Conservation (phyloP, 2,329 filamentous ascomycete genomes). For the Trichoderma sp. region DNA sequence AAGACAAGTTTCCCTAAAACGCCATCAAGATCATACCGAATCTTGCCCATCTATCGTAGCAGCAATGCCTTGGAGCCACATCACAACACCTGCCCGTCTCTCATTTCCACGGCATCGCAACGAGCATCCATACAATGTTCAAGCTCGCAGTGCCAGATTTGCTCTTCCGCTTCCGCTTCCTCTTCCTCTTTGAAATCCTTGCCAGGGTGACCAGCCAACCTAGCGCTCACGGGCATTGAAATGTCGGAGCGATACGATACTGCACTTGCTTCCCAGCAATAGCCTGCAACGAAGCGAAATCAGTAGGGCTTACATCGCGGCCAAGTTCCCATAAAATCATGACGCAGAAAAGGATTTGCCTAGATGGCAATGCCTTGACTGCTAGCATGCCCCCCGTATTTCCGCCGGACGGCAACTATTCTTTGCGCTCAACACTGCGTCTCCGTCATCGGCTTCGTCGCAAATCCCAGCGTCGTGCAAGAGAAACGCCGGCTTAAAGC, state of each 20-base stretch:
- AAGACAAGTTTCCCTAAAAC: not conserved
- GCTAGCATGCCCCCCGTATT: not conserved
- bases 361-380: not conserved
- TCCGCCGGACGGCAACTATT: not conserved
- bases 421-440: not conserved
- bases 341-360: not conserved
- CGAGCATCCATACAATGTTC: not conserved
- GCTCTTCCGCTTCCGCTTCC: not conserved
- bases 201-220: not conserved
- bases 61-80: not conserved
- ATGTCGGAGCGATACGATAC: not conserved
- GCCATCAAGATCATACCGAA: not conserved
- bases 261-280: not conserved
- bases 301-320: not conserved
- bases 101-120: not conserved
- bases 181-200: not conserved
- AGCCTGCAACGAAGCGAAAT: not conserved
- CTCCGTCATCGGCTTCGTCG: not conserved
- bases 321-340: not conserved
- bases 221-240: too few species aligned
- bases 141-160: not conserved
- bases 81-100: not conserved
- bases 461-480: not conserved
- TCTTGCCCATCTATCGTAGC: not conserved
- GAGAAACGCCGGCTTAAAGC: conserved; percentile 42